Evolutionary conservation across 257 asterid genomes (phyloP), one percentile per base, ranked within the genome.

Genomic region (Plantago elongata): DNA sequence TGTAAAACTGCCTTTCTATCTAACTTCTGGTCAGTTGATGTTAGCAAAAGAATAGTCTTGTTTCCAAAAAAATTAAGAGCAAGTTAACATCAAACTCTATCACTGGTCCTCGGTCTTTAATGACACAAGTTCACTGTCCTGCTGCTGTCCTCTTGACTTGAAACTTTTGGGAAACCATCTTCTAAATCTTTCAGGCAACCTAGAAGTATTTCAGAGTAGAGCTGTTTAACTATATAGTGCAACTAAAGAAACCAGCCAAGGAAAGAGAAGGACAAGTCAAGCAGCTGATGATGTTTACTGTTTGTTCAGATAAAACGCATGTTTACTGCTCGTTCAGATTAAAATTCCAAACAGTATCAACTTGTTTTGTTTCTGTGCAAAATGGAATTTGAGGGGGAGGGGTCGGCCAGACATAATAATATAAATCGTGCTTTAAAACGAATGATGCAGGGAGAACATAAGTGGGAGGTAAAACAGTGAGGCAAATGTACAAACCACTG

Each of bases 121-220:
- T 3, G 85, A 65, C 30, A 84, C 83, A 18, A 89, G 78, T 76
- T 92, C 99, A 57, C 95, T 83, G 64, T 84, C 99, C 66, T 74
- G 89, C 68, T 80, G 93, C 70, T 86, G 96, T 13, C 83, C 82
- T 75, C 91, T 81, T 37, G 86, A 54, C 84, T 71, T 84, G 74
- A 78, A 70, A 72, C 76, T 79, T 80, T 84, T 84, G 0, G 97
- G 98, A 12, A 84, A 72, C 90, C 90, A 84, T 80, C 84, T 84
- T 56, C 83, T 83, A 18, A 78, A 54, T 45, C 91, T 69, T 66
- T 92, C 99, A 22, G 99, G 99, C 70, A 92, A 77, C 84, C 99
- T 92, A 83, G 58, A 77, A 69, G 49, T 63, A 13, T 7, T 9
- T 40, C 29, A 15, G 12, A 11, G 5, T 9, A 40, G 11, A 42